phyloP scores from a whole-genome alignment of 1,284 basidiomycete species.

The Ceratobasidium theobromae region DNA sequence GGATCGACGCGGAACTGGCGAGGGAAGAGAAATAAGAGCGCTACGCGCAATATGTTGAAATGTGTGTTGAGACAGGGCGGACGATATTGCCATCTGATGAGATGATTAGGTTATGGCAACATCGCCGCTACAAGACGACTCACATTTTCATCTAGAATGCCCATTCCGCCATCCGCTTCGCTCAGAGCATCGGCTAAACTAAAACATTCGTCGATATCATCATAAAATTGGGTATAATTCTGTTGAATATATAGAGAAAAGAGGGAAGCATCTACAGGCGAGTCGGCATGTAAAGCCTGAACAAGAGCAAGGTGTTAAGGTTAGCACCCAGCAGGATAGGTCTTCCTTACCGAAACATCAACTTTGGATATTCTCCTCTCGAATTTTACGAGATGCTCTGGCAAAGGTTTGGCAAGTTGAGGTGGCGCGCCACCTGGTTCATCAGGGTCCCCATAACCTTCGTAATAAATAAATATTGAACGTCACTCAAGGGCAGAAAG shows the following conservation, averaged over 20 bases:
- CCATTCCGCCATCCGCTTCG: conserved; percentile 67
- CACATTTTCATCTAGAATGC: conserved; percentile 63
- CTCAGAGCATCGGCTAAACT: conserved; percentile 78
- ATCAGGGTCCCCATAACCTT: conserved; percentile 72
- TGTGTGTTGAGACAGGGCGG: conserved; percentile 65
- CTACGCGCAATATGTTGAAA: conserved; percentile 81
- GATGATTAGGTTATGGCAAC: conserved; percentile 33
- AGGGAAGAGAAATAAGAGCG: conserved; percentile 79
- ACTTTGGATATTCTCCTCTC: conserved; percentile 73
- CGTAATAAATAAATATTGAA: conserved; percentile 11
- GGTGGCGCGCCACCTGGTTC: conserved; percentile 52
- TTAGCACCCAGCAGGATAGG: not conserved
- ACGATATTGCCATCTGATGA: conserved; percentile 21
- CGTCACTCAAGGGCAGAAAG: not conserved
- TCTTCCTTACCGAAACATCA: conserved; percentile 73
- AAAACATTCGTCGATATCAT: conserved; percentile 73
- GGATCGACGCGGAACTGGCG: conserved; percentile 72
- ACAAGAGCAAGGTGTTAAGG: not conserved
- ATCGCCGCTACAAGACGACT: not conserved
- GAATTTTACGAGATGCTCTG: conserved; percentile 57
- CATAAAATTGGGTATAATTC: conserved; percentile 84
- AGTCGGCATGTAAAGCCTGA: conserved; percentile 76
- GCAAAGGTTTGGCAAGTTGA: conserved; percentile 57
- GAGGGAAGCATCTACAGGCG: conserved; percentile 87
- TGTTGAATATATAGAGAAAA: conserved; percentile 92